These are phyloP conservation scores for Cryphonectria carpinicola DNA, from an alignment of 2,329 filamentous ascomycete species.

Conservation along the genomic window DNA sequence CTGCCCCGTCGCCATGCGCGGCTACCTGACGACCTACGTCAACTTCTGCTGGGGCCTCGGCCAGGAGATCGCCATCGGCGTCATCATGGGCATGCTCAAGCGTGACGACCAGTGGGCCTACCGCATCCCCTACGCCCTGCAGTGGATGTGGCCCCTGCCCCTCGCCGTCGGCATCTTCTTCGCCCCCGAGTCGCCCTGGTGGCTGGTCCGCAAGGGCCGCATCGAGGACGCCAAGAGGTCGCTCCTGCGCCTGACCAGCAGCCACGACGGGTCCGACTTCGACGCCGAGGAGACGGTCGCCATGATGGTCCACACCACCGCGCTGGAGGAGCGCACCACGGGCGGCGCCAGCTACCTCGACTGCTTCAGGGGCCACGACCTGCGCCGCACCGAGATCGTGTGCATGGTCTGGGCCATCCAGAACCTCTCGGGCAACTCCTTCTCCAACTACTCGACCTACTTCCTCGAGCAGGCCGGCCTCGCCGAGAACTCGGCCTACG, in stretches of 20 bases:
- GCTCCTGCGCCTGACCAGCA: conserved; percentile 67
- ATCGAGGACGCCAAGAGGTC: conserved; percentile 68
- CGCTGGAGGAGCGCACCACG: conserved; percentile 76
- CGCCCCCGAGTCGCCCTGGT: conserved; percentile 74
- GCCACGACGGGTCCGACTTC: conserved; percentile 69
- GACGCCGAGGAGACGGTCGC: conserved; percentile 82
- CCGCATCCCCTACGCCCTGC: conserved; percentile 71
- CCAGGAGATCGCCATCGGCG: conserved; percentile 74
- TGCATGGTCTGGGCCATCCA: conserved; percentile 68
- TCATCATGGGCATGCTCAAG: conserved; percentile 69
- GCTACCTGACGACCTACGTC: conserved; percentile 74
- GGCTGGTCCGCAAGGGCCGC: conserved; percentile 71
- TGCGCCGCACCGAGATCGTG: conserved; percentile 76
- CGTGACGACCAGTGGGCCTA: conserved; percentile 67
- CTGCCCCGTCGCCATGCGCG: conserved; percentile 72
- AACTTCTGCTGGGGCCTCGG: conserved; percentile 81
- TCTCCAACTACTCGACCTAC: conserved; percentile 68
- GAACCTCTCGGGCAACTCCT: conserved; percentile 65
- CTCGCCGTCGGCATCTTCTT: conserved; percentile 68
- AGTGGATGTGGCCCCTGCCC: conserved; percentile 79
- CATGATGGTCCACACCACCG: conserved; percentile 92
- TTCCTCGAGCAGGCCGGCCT: conserved; percentile 66
- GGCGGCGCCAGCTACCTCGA: conserved; percentile 75
- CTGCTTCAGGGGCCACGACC: conserved; percentile 80
- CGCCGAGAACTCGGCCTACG: conserved; percentile 54